Conservation (phyloP, 1,284 basidiomycete species). For the Sporisorium graminicola region DNA sequence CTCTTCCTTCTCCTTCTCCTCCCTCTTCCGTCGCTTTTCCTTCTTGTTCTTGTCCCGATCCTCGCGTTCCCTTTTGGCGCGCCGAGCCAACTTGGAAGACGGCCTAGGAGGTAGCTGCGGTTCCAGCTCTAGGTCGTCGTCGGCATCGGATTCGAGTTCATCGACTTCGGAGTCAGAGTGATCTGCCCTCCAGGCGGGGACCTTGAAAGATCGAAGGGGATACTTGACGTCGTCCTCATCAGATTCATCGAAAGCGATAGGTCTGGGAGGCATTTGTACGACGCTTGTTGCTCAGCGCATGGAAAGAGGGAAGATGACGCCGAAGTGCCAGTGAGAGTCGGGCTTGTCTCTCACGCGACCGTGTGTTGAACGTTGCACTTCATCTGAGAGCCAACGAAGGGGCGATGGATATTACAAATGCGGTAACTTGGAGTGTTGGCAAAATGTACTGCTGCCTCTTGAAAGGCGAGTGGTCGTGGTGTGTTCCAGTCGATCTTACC, state of each 20-base stretch:
- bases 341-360: neutral
- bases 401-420: too few species aligned
- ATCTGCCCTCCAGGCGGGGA: neutral
- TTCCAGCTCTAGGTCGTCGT: conserved; percentile 7
- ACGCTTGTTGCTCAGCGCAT: neutral
- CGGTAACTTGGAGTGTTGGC: too few species aligned
- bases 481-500: neutral
- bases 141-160: conserved; percentile 20
- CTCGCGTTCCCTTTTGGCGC: neutral
- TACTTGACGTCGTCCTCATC: conserved; percentile 25
- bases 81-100: neutral
- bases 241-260: conserved; percentile 11
- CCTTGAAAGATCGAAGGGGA: conserved; percentile 9
- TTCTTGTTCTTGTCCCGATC: neutral
- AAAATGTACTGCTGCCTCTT: too few species aligned
- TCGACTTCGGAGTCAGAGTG: conserved; percentile 11
- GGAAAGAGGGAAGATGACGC: neutral
- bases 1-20: conserved; percentile 13
- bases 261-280: conserved; percentile 21
- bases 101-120: conserved; percentile 1
- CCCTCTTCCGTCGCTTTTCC: neutral
- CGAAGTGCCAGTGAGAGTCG: neutral
- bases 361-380: neutral
- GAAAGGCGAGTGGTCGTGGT: too few species aligned
- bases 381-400: neutral